phyloP scores from a whole-genome alignment of 2,329 filamentous ascomycete genomes.

The Penicillium sp. region DNA sequence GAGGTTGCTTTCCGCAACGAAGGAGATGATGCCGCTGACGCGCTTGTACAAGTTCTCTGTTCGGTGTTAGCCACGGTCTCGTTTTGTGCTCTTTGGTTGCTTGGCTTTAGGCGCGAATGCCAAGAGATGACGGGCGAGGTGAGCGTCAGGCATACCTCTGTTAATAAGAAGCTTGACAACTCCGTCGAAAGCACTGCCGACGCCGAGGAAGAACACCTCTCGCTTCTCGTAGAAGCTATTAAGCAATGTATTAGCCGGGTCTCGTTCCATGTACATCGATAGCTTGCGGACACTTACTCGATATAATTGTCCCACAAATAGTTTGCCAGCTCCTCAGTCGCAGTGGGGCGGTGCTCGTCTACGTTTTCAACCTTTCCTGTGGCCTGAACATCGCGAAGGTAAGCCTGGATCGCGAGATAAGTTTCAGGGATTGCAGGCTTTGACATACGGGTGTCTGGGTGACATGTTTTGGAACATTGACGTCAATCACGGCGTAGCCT shows the following conservation, averaged over 20 bases:
- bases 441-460: constrained; percentile 62
- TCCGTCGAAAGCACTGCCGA: constrained; percentile 85
- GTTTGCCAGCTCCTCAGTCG: constrained; percentile 70
- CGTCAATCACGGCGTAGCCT: constrained; percentile 82
- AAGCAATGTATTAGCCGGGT: constrained; percentile 3
- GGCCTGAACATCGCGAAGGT: constrained; percentile 18
- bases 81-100: background rate
- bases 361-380: constrained; percentile 49
- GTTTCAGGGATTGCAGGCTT: background rate
- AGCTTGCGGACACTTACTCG: constrained; percentile 55
- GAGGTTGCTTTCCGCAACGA: constrained; percentile 73
- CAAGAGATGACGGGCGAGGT: background rate
- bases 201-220: constrained; percentile 81
- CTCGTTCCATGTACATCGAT: background rate
- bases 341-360: constrained; percentile 54
- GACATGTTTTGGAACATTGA: constrained; percentile 82
- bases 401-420: background rate
- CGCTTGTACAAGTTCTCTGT: constrained; percentile 63
- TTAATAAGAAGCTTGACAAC: constrained; percentile 79
- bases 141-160: constrained; percentile 58
- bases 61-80: constrained; percentile 8
- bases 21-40: constrained; percentile 74
- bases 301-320: constrained; percentile 99
- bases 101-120: background rate
- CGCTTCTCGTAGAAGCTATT: constrained; percentile 63